Conservation (phyloP, 2,329 filamentous ascomycete species). For the Leptographium lundbergii region DNA sequence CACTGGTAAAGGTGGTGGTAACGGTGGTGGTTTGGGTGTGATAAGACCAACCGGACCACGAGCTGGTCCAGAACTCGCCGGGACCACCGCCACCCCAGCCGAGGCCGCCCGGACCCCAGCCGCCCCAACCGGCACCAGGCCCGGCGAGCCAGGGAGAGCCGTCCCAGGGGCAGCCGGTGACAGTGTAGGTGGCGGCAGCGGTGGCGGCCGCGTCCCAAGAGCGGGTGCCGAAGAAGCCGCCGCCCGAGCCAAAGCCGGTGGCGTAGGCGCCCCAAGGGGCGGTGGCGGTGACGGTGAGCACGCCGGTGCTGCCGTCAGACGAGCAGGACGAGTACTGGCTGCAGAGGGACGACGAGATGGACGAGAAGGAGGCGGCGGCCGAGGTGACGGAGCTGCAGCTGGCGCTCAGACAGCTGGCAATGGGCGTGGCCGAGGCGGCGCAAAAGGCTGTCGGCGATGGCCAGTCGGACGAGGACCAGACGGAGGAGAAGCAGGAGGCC, state of each 20-base stretch:
- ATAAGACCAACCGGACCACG: conserved; percentile 24
- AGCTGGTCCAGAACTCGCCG: conserved; percentile 26
- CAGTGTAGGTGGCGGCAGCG: conserved; percentile 25
- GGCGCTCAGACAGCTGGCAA: conserved; percentile 17
- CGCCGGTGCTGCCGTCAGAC: conserved; percentile 23
- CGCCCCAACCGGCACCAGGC: conserved; percentile 25
- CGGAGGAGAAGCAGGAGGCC: conserved; percentile 30
- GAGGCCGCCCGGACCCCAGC: conserved; percentile 20
- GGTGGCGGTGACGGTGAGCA: conserved; percentile 25
- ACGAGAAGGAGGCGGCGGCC: conserved; percentile 17
- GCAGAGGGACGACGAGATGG: conserved; percentile 29
- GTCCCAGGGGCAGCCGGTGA: conserved; percentile 28
- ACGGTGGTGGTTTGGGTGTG: conserved; percentile 20
- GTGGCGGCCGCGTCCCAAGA: conserved; percentile 17
- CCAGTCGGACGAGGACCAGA: conserved; percentile 20
- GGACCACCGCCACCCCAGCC: conserved; percentile 19
- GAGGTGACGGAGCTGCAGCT: conserved; percentile 20
- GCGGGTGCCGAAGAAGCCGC: not conserved
- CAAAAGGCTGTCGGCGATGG: conserved; percentile 21
- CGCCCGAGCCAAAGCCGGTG: conserved; percentile 4
- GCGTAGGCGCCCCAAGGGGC: conserved; percentile 21
- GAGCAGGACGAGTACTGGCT: conserved; percentile 26
- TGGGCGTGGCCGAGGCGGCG: conserved; percentile 12
- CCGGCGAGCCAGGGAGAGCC: conserved; percentile 29
- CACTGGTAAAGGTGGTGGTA: conserved; percentile 17